These are phyloP conservation scores for Crucibulum cyathiforme DNA, from an alignment of 1,284 basidiomycete genomes.

Conservation along the genomic window DNA sequence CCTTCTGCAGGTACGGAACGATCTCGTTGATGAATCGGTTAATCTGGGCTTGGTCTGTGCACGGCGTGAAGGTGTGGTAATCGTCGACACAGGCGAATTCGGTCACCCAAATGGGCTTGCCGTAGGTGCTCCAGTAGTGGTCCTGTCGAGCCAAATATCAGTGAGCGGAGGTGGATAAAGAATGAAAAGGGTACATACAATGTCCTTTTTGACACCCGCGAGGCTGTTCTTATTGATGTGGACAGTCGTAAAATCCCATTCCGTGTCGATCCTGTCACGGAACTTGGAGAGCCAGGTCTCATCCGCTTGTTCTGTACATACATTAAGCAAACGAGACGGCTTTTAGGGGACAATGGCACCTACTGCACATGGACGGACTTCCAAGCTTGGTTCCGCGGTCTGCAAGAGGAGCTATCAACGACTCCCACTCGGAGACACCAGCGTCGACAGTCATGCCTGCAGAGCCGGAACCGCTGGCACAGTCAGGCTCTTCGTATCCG, in stretches of 20 bases:
- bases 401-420: constrained; percentile 44
- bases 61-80: constrained; percentile 43
- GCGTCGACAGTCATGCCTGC: constrained; percentile 45
- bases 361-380: constrained; percentile 53
- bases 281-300: constrained; percentile 50
- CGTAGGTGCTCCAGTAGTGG: constrained; percentile 44
- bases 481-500: constrained; percentile 52
- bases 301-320: constrained; percentile 44
- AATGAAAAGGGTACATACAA: constrained; percentile 29
- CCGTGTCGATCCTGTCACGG: constrained; percentile 36
- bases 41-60: constrained; percentile 47
- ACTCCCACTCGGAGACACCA: constrained; percentile 45
- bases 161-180: not conserved
- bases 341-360: constrained; percentile 12
- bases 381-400: constrained; percentile 43
- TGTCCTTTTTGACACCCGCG: constrained; percentile 45
- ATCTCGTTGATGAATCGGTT: constrained; percentile 43
- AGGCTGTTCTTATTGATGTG: constrained; percentile 52
- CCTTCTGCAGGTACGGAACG: constrained; percentile 43
- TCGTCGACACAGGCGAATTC: constrained; percentile 53
- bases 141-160: constrained; percentile 24
- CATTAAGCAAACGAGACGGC: not conserved
- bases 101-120: constrained; percentile 51
- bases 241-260: constrained; percentile 49
- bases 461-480: constrained; percentile 45